Evolutionary conservation across 2,329 filamentous ascomycete species (phyloP).

Genomic region (Xylariaceae sp.): DNA sequence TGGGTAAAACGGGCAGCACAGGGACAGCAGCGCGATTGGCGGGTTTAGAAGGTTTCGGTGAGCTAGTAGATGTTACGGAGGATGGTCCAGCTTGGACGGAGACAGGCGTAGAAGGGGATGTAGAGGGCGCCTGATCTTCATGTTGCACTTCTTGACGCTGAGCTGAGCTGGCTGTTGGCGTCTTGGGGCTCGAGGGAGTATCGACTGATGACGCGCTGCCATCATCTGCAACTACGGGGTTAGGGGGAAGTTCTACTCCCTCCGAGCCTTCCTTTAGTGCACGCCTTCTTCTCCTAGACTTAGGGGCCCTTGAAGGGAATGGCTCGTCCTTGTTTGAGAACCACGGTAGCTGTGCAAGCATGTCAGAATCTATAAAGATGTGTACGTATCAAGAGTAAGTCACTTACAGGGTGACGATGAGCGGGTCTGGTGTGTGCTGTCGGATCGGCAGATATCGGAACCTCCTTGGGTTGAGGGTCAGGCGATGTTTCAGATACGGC

Average conservation of each 20-base stretch:
- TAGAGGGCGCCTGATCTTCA: slow-evolving; percentile 32
- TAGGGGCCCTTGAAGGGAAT: slow-evolving; percentile 46
- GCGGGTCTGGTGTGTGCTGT: neutral
- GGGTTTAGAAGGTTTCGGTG: slow-evolving; percentile 31
- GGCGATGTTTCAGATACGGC: neutral
- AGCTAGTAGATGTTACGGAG: slow-evolving; percentile 22
- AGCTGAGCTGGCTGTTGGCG: slow-evolving; percentile 12
- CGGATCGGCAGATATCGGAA: neutral
- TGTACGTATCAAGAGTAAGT: neutral
- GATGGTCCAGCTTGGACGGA: slow-evolving; percentile 28
- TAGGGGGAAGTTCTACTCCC: slow-evolving; percentile 11
- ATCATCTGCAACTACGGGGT: slow-evolving; percentile 21
- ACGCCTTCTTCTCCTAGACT: slow-evolving; percentile 42
- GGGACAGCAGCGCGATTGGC: slow-evolving; percentile 37
- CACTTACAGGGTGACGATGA: slow-evolving; percentile 42
- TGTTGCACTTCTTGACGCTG: slow-evolving; percentile 20
- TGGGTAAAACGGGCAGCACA: slow-evolving; percentile 47
- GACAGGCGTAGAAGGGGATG: slow-evolving; percentile 37
- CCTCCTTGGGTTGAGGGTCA: neutral
- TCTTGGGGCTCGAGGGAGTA: slow-evolving; percentile 14
- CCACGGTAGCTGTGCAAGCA: slow-evolving; percentile 53
- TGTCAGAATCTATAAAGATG: too few species aligned
- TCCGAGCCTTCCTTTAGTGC: slow-evolving; percentile 40
- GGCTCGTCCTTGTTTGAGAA: slow-evolving; percentile 48
- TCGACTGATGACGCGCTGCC: slow-evolving; percentile 14